phyloP scores from a whole-genome alignment of 2,329 filamentous ascomycete species.

The Colletotrichum sidae region DNA sequence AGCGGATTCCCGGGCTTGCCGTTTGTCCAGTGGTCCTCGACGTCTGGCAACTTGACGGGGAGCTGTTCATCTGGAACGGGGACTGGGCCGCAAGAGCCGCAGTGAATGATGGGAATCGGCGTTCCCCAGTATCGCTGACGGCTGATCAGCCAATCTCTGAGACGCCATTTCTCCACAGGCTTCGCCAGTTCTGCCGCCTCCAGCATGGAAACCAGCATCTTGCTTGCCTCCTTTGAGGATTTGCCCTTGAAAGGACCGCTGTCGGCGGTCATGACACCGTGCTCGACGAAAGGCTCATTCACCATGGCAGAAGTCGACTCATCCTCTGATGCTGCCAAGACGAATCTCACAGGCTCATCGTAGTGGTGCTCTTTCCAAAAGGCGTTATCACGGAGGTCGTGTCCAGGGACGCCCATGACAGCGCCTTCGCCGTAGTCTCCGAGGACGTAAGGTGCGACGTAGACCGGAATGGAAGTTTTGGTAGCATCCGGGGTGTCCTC shows the following conservation, averaged over 20 bases:
- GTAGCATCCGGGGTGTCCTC: constrained; percentile 61
- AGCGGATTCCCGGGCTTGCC: constrained; percentile 82
- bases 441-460: constrained; percentile 86
- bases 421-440: constrained; percentile 88
- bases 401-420: constrained; percentile 91
- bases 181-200: constrained; percentile 68
- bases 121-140: constrained; percentile 94
- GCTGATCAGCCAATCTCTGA: constrained; percentile 91
- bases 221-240: constrained; percentile 70
- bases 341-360: constrained; percentile 70
- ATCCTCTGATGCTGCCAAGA: constrained; percentile 66
- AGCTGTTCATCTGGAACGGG: constrained; percentile 82
- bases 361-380: constrained; percentile 82
- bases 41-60: constrained; percentile 79
- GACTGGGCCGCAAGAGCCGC: constrained; percentile 79
- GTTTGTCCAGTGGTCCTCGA: constrained; percentile 75
- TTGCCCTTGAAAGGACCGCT: constrained; percentile 75
- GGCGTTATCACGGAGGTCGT: constrained; percentile 80
- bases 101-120: constrained; percentile 90
- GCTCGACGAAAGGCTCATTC: constrained; percentile 69
- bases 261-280: constrained; percentile 75
- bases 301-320: constrained; percentile 56
- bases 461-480: constrained; percentile 75
- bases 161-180: constrained; percentile 78
- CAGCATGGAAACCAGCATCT: constrained; percentile 69